Evolutionary conservation across 2,329 filamentous ascomycete genomes (phyloP), one percentile per base, ranked within the genome.

Genomic region (Lecanicillium sp.): DNA sequence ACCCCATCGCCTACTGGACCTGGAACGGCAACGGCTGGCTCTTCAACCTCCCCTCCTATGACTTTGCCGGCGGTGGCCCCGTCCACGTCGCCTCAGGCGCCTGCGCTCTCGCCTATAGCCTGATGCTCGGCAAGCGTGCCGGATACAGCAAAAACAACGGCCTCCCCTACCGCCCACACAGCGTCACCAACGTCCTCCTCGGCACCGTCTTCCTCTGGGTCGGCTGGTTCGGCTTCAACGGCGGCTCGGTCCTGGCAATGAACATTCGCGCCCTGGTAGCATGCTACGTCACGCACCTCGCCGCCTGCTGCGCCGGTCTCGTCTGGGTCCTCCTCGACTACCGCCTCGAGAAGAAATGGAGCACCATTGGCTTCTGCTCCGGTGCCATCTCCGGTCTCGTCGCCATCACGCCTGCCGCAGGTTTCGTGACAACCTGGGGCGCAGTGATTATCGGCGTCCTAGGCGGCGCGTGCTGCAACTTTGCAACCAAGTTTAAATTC

Each of bases 181-280:
- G 84, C 53, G 79, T 84, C 32, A 84, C 81, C 42, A 70, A 84
- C 49, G 78, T 86, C 47, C 78, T 85, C 34, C 68, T 87, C 33
- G 83, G 83, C 16, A 85, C 83, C 4, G 73, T 81, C 18, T 74
- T 83, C 60, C 72, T 95, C 35, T 95, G 89, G 89, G 85, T 95
- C 33, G 88, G 89, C 42, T 95, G 88, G 89, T 92, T 95, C 57
- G 89, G 89, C 35, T 95, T 95, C 76, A 95, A 95, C 62, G 88
- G 85, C 38, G 89, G 89, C 45, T 75, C 83, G 4, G 89, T 87
- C 3, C 71, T 94, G 31, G 73, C 76, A 43, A 84, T 86, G 47
- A 94, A 92, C 65, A 67, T 94, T 50, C 85, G 89, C 43, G 85
- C 89, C 38, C 71, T 94, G 58, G 90, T 95, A 83, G 88, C 89